Conservation (phyloP, 768 basidiomycete species). For the Paxillus ammoniavirescens region DNA sequence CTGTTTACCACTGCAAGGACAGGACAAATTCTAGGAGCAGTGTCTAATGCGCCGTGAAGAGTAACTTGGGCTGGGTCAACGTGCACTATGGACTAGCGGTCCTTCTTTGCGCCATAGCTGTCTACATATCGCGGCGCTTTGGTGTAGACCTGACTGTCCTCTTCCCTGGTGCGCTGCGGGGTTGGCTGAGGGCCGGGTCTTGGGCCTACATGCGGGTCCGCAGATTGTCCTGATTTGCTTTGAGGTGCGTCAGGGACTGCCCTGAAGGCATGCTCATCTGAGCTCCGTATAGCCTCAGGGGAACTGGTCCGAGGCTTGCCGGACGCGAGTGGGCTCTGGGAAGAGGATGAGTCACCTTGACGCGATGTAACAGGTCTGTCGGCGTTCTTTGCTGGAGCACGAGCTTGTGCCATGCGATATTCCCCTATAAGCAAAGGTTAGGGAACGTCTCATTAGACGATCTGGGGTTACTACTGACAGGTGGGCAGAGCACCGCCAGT, state of each 20-base stretch:
- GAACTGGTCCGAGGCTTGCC: too few relatives aligned
- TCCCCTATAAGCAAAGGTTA: too few relatives aligned
- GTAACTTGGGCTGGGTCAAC: background rate
- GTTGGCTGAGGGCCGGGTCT: constrained; percentile 5
- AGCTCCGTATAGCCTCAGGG: background rate
- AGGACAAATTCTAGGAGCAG: too few relatives aligned
- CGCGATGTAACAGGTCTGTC: constrained; percentile 13
- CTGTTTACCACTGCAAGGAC: constrained; percentile 1
- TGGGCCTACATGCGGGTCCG: background rate
- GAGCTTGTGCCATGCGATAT: too few relatives aligned
- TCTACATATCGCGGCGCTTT: too few relatives aligned
- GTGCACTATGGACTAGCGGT: background rate
- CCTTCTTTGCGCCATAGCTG: too few relatives aligned
- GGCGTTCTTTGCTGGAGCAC: constrained; percentile 6
- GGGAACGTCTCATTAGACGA: background rate
- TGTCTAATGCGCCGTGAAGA: background rate
- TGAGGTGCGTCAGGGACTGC: constrained; percentile 6
- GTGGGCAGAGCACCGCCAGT: constrained; percentile 9
- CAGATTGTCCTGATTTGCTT: constrained; percentile 1
- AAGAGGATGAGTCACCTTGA: background rate
- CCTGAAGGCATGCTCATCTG: background rate
- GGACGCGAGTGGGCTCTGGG: background rate
- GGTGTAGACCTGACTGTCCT: background rate
- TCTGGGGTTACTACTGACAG: constrained; percentile 7
- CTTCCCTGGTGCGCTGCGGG: constrained; percentile 1